Evolutionary conservation across 352 stramenopile species (phyloP).

Genomic region (Pythium myriotylum): DNA sequence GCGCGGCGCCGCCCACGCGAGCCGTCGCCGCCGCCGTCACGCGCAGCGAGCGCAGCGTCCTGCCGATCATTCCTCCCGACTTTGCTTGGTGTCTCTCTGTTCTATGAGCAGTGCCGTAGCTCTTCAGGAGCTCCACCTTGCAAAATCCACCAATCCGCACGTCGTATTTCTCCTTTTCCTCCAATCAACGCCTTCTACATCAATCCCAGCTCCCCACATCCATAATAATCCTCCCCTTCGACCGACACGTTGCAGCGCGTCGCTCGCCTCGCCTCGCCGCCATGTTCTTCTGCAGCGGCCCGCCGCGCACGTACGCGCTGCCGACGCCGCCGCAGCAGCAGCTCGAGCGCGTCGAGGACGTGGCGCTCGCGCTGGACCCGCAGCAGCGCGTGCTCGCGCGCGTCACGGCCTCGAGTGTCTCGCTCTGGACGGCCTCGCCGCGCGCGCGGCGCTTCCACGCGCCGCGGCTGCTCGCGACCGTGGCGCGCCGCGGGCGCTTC

Average conservation of each 20-base stretch:
- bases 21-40: conserved; percentile 7
- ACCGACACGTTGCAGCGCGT: conserved; percentile 5
- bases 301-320: conserved; percentile 61
- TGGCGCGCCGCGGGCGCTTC: conserved; percentile 36
- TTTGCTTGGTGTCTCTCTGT: not conserved
- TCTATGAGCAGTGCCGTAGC: not conserved
- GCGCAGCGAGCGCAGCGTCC: conserved; percentile 1
- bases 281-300: conserved; percentile 80
- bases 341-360: conserved; percentile 39
- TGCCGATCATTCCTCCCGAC: not conserved
- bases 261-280: not conserved
- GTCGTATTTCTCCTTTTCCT: not conserved
- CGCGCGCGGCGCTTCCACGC: conserved; percentile 30
- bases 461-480: conserved; percentile 41
- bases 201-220: not conserved
- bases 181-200: not conserved
- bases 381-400: conserved; percentile 55
- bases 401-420: conserved; percentile 44
- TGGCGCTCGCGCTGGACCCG: conserved; percentile 59
- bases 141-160: conserved; percentile 1
- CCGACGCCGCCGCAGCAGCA: not conserved
- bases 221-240: not conserved
- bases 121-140: too few relatives aligned
- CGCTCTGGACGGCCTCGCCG: conserved; percentile 51
- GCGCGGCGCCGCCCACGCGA: conserved; percentile 1